Percentiles rank a stretch among this genome's conserved stretches.
phyloP scores from a whole-genome alignment of 202 grass and related monocot genomes.

The Zoysia matrella region DNA sequence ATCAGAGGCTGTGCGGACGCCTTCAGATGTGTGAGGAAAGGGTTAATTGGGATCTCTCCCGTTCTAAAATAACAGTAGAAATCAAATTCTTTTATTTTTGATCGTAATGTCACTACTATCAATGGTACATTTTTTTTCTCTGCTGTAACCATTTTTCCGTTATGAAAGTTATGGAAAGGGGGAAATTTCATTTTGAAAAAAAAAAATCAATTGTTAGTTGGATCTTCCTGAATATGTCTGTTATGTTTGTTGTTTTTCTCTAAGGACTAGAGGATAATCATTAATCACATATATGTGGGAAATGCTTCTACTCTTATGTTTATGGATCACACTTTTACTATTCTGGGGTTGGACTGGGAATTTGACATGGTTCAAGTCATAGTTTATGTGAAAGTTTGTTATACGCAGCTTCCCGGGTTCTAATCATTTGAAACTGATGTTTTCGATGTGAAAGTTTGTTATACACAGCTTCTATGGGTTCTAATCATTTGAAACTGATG shows the following conservation, averaged over 20 bases:
- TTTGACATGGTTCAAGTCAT: neutral
- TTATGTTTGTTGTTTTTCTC: too few species aligned
- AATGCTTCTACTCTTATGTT: too few species aligned
- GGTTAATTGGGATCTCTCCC: neutral
- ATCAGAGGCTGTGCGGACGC: neutral
- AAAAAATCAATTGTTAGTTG: too few species aligned
- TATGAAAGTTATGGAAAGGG: too few species aligned
- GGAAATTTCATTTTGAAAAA: too few species aligned
- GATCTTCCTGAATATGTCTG: too few species aligned
- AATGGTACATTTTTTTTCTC: neutral
- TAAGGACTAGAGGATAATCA: too few species aligned
- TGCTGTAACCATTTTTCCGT: neutral
- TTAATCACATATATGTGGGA: too few species aligned
- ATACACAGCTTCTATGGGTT: neutral
- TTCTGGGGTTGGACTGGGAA: neutral
- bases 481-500: neutral
- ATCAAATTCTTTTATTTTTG: neutral
- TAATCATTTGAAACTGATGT: too few species aligned
- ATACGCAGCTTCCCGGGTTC: too few species aligned
- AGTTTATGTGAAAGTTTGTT: neutral
- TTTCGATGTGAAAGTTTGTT: neutral
- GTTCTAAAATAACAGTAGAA: neutral
- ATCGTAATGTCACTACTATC: constrained; percentile 1
- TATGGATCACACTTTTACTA: neutral
- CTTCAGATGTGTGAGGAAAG: neutral